phyloP scores from a whole-genome alignment of 2,329 filamentous ascomycete genomes.

The Fusarium brachygibbosum region DNA sequence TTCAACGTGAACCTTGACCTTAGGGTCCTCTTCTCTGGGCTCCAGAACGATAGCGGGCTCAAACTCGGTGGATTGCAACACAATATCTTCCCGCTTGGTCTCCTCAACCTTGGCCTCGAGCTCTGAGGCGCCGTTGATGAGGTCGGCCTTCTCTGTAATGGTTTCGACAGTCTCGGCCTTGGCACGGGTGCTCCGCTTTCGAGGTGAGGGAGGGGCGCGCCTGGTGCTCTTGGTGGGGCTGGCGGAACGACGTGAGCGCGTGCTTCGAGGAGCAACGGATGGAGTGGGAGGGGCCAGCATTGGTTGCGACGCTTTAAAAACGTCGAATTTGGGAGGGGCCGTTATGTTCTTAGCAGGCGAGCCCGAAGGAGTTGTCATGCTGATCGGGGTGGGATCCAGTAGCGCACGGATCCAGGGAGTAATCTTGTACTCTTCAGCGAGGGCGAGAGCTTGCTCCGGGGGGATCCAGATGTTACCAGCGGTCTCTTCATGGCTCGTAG shows the following conservation, averaged over 20 bases:
- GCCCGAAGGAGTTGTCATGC: constrained; percentile 68
- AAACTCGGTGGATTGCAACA: constrained; percentile 64
- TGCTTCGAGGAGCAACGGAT: constrained; percentile 59
- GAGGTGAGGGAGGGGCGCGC: constrained; percentile 65
- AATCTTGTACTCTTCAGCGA: constrained; percentile 91
- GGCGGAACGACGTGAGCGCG: constrained; percentile 68
- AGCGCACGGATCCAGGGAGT: constrained; percentile 91
- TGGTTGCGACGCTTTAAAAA: constrained; percentile 59
- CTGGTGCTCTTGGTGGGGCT: constrained; percentile 67
- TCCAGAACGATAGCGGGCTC: constrained; percentile 64
- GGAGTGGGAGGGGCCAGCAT: constrained; percentile 65
- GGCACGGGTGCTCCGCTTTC: constrained; percentile 65
- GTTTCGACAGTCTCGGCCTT: constrained; percentile 58
- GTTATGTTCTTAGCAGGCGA: constrained; percentile 81
- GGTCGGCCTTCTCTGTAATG: constrained; percentile 48
- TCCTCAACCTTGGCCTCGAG: constrained; percentile 42
- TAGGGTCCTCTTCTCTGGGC: constrained; percentile 67
- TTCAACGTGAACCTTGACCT: constrained; percentile 78
- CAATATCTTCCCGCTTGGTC: constrained; percentile 52
- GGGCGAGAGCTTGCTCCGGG: constrained; percentile 80
- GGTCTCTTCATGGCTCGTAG: constrained; percentile 90
- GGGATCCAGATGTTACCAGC: constrained; percentile 98
- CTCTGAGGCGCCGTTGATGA: constrained; percentile 47
- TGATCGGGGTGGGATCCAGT: constrained; percentile 86
- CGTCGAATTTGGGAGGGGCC: constrained; percentile 84